Evolutionary conservation across 805 yeast genomes (phyloP).

Genomic region (Metschnikowia borealis): DNA sequence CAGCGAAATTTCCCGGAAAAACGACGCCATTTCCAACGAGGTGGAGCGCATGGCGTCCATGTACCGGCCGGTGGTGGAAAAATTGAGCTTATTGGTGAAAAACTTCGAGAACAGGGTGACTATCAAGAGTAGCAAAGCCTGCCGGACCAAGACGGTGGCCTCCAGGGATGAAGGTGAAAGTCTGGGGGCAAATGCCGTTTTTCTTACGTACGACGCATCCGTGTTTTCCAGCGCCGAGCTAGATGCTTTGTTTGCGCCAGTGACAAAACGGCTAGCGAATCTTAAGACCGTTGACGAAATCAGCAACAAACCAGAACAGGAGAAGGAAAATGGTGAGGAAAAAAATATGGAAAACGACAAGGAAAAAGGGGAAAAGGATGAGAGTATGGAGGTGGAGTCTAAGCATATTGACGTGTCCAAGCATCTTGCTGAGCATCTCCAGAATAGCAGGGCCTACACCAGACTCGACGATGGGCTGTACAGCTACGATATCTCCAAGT

Average conservation of each 20-base stretch:
- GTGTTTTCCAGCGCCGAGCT: slow-evolving; percentile 22
- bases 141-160: background rate
- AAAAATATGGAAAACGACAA: background rate
- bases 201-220: slow-evolving; percentile 4
- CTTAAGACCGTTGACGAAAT: slow-evolving; percentile 17
- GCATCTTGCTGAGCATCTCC: slow-evolving; percentile 21
- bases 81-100: slow-evolving; percentile 26
- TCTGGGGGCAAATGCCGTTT: background rate
- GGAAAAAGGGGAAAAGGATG: background rate
- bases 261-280: slow-evolving; percentile 14
- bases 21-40: slow-evolving; percentile 16
- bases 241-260: slow-evolving; percentile 18
- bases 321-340: background rate
- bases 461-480: slow-evolving; percentile 19
- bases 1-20: slow-evolving; percentile 17
- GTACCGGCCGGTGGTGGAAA: slow-evolving; percentile 35
- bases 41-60: slow-evolving; percentile 25
- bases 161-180: slow-evolving; percentile 3
- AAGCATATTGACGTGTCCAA: slow-evolving; percentile 15
- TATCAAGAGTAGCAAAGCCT: slow-evolving; percentile 4
- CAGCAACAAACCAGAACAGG: slow-evolving; percentile 3
- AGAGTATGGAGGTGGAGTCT: background rate
- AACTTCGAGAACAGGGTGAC: slow-evolving; percentile 21
- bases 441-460: slow-evolving; percentile 20
- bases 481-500: slow-evolving; percentile 23